Percentiles rank a stretch among this genome's conserved stretches.
phyloP scores from a whole-genome alignment of 441 rosid species.

The Brassica balearica region DNA sequence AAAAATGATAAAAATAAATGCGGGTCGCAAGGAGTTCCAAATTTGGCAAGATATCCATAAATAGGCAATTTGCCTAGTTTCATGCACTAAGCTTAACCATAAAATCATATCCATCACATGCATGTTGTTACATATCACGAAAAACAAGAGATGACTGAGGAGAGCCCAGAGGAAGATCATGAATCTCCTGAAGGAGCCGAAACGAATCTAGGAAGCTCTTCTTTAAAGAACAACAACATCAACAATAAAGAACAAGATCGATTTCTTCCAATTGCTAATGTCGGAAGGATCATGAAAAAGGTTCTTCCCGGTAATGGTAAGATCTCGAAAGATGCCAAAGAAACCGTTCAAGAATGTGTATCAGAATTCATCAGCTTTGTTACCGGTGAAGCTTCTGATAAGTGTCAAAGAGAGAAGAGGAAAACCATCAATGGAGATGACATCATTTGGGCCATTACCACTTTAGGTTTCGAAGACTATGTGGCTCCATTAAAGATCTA shows the following conservation, averaged over 20 bases:
- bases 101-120: conserved; percentile 36
- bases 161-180: conserved; percentile 51
- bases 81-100: conserved; percentile 44
- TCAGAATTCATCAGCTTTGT: conserved; percentile 86
- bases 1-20: not conserved
- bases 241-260: conserved; percentile 73
- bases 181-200: conserved; percentile 40
- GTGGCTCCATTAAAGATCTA: conserved; percentile 63
- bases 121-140: conserved; percentile 19
- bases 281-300: conserved; percentile 65
- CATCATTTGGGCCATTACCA: conserved; percentile 76
- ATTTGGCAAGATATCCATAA: conserved; percentile 32
- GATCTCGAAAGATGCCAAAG: conserved; percentile 81
- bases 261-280: conserved; percentile 79
- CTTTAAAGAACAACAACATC: conserved; percentile 41
- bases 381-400: conserved; percentile 80
- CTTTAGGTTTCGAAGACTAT: conserved; percentile 78
- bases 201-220: conserved; percentile 60
- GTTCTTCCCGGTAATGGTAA: conserved; percentile 70
- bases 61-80: conserved; percentile 42
- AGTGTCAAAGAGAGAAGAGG: conserved; percentile 76
- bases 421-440: conserved; percentile 84
- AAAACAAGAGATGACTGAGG: conserved; percentile 54
- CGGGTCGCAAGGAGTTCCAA: conserved; percentile 43
- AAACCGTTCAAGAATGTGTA: conserved; percentile 79